Base-by-base conservation (phyloP, 257 asterid genomes). In the Parsonsia alboflavescens region DNA sequence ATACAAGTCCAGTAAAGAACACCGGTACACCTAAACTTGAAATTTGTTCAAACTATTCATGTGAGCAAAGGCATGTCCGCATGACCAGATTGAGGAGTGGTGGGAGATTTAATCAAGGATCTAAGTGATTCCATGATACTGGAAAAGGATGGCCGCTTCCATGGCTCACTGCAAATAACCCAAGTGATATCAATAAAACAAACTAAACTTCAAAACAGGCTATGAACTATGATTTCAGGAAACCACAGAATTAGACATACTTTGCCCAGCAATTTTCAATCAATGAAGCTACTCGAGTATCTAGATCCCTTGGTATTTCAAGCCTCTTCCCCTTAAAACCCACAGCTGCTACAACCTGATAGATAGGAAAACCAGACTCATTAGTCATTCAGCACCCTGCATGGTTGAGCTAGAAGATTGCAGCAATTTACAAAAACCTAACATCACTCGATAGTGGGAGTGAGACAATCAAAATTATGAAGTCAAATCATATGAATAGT, bases 261-360 rank as follows among this genome's bases (percentile, higher is more conserved):
- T 87, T 86, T 76, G 89, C 88, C 95, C 97, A 94, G 88, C 99
- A 90, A 57, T 88, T 84, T 78, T 89, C 97, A 74, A 94, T 94
- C 70, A 92, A 73, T 70, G 85, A 86, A 72, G 96, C 95, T 80
- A 94, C 77, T 73, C 84, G 91, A 79, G 93, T 93, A 86, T 94
- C 90, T 71, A 89, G 62, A 57, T 88, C 92, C 28, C 73, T 79
- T 24, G 99, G 97, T 69, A 92, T 89, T 69, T 94, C 96, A 78
- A 90, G 96, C 79, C 97, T 87, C 81, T 81, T 90, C 59, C 88
- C 82, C 82, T 90, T 85, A 64, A 94, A 94, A 61, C 92, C 97
- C 79, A 94, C 97, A 69, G 97, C 99, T 68, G 97, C 97, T 79
- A 94, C 97, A 75, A 94, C 99, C 99, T 94, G 68, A 39, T 79